Conservation (phyloP, 2,329 filamentous ascomycete species). For the Talaromyces atroroseus region DNA sequence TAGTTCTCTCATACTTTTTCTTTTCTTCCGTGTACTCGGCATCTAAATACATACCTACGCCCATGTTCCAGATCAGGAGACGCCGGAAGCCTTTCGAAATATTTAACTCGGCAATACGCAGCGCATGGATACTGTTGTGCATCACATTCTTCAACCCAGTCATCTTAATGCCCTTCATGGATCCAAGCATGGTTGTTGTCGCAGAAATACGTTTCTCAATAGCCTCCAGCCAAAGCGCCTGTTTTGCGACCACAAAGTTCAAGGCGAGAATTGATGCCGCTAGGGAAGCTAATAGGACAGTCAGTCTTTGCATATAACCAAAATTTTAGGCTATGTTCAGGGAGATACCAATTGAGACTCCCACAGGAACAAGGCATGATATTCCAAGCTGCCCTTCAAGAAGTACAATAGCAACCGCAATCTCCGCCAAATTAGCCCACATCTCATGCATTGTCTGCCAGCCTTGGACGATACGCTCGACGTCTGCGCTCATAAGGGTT, state of each 20-base stretch:
- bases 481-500: constrained; percentile 44
- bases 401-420: constrained; percentile 43
- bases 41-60: constrained; percentile 24
- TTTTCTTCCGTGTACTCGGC: neutral
- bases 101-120: constrained; percentile 37
- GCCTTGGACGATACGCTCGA: constrained; percentile 40
- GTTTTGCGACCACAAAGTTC: constrained; percentile 34
- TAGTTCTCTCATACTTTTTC: neutral
- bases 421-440: constrained; percentile 42
- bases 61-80: constrained; percentile 39
- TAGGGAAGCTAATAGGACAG: constrained; percentile 24
- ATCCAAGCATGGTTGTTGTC: constrained; percentile 44
- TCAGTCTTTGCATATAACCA: neutral
- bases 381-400: constrained; percentile 38
- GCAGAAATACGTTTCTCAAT: constrained; percentile 47
- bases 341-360: constrained; percentile 32
- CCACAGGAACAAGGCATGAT: constrained; percentile 36
- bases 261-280: constrained; percentile 30
- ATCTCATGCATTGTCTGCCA: constrained; percentile 41
- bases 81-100: constrained; percentile 39
- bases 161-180: constrained; percentile 50
- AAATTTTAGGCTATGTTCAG: neutral
- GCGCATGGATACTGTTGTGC: constrained; percentile 32
- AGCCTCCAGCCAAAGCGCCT: constrained; percentile 46
- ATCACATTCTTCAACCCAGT: constrained; percentile 42